Conservation (phyloP, 2,329 filamentous ascomycete genomes). For the Penicillium hordei region DNA sequence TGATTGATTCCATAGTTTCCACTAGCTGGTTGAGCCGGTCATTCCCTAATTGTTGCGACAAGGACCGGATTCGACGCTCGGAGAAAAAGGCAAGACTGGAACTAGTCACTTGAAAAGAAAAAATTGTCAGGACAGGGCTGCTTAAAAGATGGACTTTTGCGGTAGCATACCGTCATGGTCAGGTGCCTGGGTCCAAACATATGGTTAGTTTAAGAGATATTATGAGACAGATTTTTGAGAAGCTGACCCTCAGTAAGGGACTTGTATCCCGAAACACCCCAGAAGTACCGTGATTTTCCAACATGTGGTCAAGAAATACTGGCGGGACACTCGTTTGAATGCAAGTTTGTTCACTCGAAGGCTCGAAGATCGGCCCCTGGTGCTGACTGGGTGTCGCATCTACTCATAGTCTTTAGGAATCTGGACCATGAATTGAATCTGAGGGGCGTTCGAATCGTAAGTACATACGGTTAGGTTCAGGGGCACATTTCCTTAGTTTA, state of each 20-base stretch:
- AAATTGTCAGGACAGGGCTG: neutral
- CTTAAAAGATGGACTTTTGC: no score
- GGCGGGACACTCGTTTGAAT: neutral
- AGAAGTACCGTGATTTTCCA: neutral
- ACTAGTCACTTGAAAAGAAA: slow-evolving; percentile 28
- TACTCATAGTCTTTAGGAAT: neutral
- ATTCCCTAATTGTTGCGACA: slow-evolving; percentile 30
- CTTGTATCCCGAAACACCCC: neutral
- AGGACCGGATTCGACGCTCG: slow-evolving; percentile 31
- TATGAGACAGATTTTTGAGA: neutral
- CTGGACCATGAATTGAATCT: neutral
- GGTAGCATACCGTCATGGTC: neutral
- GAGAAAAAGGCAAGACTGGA: slow-evolving; percentile 41
- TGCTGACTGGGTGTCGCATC: no score
- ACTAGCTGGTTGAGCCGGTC: slow-evolving; percentile 24
- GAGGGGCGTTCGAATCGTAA: no score
- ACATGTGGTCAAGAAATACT: neutral
- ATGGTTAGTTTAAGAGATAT: neutral
- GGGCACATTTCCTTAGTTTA: neutral
- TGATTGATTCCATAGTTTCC: neutral
- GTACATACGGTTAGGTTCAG: neutral
- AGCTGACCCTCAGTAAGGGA: neutral
- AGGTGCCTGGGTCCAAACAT: neutral
- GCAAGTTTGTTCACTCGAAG: neutral
- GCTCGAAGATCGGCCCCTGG: neutral